Evolutionary conservation across 1,284 basidiomycete species (phyloP), one percentile per base, ranked within the genome.

Genomic region (Retiboletus flavoniger): DNA sequence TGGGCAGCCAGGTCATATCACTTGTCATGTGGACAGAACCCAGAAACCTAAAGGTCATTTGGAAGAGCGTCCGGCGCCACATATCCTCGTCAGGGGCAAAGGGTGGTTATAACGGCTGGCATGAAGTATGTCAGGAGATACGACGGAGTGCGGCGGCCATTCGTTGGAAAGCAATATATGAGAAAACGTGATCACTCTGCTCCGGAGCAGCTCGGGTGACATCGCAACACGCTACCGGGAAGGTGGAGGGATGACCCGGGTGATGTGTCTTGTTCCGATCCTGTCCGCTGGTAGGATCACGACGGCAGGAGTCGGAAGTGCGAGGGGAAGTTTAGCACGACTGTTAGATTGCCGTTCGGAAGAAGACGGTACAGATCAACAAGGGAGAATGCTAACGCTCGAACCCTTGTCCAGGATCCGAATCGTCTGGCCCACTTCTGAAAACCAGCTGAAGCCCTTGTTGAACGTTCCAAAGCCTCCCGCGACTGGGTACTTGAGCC

Each of bases 401-500:
- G 75, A 72, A 1, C 80, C 85, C 24, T 73, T 71, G 57, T 85
- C 78, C 35, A 93, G 68, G 26, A 90, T 83, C n/a, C 68, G 71
- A 29, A 83, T 76, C 0, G 81, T 78, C 68, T 93, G 91, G 3
- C 73, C 72, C 10, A 81, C 78, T 53, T 86, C 83, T 7, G 80
- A 81, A 69, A 93, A 94, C 90, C 91, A 94, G 50, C 83, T 81
- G 62, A 84, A 78, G 0, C 88, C 88, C 67, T 94, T 94, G 48
- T 73, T 65, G 48, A 78, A 72, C 10, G 66, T 57, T 16, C 68
- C 67, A 13, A 66, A 62, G 3, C 82, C 80, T 32, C 53, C 42
- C 1, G 66, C 63, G 16, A 87, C 68, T 1, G 79, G 83, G 64
- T 91, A 94, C 63, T 88, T 84, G 35, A 80, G 57, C n/a, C 68